Evolutionary conservation across 176 grass and related monocot species (phyloP).

Genomic region (Zoysia japonica): DNA sequence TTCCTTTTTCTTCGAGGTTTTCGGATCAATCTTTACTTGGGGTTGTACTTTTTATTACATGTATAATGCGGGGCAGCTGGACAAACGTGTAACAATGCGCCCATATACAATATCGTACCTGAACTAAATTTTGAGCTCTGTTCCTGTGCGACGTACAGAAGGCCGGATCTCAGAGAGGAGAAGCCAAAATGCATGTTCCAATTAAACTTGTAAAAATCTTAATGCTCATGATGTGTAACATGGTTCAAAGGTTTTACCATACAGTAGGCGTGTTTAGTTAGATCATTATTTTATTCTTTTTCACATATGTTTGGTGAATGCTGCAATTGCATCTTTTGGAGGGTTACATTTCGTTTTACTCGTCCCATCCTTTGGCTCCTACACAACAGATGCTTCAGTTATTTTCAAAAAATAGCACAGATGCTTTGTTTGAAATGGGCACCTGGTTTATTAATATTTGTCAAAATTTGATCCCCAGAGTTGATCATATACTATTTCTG

Average conservation of each 20-base stretch:
- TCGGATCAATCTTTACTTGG: constrained; percentile 30
- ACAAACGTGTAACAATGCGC: constrained; percentile 33
- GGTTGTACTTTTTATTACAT: constrained; percentile 39
- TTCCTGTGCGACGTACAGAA: neutral
- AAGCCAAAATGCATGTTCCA: constrained; percentile 4
- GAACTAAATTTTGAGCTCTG: constrained; percentile 30
- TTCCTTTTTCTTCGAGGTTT: constrained; percentile 24
- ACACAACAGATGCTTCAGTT: no score
- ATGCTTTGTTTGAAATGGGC: no score
- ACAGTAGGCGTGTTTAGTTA: neutral
- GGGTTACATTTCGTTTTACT: neutral
- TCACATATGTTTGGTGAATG: neutral
- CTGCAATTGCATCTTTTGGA: neutral
- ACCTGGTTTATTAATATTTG: no score
- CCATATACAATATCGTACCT: constrained; percentile 34
- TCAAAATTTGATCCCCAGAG: no score
- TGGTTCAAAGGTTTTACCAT: constrained; percentile 1
- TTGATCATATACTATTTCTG: no score
- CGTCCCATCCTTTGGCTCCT: no score
- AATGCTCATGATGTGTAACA: neutral
- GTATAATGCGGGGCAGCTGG: constrained; percentile 30
- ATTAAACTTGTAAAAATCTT: neutral
- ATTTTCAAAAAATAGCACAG: no score
- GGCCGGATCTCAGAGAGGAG: neutral
- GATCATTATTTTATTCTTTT: neutral